Conservation (phyloP, 108 stramenopile genomes). For the Cyclotella choctawhatcheeana region DNA sequence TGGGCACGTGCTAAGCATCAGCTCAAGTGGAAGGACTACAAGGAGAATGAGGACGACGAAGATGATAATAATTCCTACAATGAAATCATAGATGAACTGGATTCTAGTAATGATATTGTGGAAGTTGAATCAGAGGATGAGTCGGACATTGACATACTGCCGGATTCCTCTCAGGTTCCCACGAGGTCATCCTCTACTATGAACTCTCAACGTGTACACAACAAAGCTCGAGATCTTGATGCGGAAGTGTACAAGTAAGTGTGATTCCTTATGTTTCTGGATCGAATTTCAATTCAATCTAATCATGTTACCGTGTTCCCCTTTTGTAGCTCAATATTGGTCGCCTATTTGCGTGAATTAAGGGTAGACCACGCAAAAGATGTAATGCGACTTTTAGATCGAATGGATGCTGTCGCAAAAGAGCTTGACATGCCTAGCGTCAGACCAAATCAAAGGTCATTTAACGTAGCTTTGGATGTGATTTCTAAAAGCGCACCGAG, state of each 20-base stretch:
- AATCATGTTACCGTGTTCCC: neutral
- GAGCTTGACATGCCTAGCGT: conserved; percentile 56
- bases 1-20: conserved; percentile 37
- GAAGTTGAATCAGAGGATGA: neutral
- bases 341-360: conserved; percentile 22
- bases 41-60: conserved; percentile 8
- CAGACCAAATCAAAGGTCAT: conserved; percentile 55
- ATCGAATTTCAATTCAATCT: conserved; percentile 5
- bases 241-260: conserved; percentile 54
- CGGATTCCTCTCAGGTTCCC: too few species aligned
- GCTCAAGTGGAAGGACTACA: neutral
- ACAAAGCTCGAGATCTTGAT: conserved; percentile 49
- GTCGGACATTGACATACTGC: too few species aligned
- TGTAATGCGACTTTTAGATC: conserved; percentile 54
- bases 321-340: conserved; percentile 4
- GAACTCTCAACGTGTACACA: conserved; percentile 34
- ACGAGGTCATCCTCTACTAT: conserved; percentile 8
- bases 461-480: conserved; percentile 46
- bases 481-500: conserved; percentile 45
- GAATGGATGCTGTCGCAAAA: conserved; percentile 64
- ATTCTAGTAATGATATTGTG: neutral
- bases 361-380: conserved; percentile 43
- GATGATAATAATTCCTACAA: conserved; percentile 20
- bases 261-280: neutral
- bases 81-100: conserved; percentile 15